Conservation (phyloP, 345 rosid genomes). For the Gossypioides kirkii region DNA sequence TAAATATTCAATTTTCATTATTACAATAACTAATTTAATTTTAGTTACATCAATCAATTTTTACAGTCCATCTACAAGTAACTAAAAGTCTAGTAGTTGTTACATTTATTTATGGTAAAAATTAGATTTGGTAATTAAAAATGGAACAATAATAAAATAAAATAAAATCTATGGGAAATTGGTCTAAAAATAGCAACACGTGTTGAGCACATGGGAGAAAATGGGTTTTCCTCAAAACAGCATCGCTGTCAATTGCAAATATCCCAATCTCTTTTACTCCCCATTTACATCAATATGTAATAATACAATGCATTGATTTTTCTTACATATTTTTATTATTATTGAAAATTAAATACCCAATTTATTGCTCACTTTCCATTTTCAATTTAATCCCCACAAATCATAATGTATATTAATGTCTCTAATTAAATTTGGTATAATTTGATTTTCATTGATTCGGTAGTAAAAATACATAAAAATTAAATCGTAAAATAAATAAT, state of each 20-base stretch:
- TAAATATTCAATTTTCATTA: neutral
- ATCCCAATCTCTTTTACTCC: neutral
- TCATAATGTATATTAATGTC: too few species aligned
- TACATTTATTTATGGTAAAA: neutral
- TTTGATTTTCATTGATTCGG: too few species aligned
- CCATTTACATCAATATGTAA: neutral
- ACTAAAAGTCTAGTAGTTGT: neutral
- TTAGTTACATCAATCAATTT: too few species aligned
- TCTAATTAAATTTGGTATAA: too few species aligned
- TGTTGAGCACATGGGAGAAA: conserved; percentile 26
- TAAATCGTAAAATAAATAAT: too few species aligned
- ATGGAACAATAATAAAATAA: too few species aligned
- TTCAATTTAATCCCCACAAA: neutral
- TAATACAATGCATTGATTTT: neutral
- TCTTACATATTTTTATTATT: neutral
- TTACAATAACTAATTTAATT: neutral
- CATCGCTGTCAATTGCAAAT: conserved; percentile 20
- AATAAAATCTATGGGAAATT: neutral
- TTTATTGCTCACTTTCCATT: conserved; percentile 6
- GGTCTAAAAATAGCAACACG: neutral
- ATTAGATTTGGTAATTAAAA: neutral
- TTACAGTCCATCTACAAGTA: too few species aligned
- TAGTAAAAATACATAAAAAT: too few species aligned
- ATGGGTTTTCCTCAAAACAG: neutral
- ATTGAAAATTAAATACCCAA: neutral